Evolutionary conservation across 345 rosid species (phyloP), one percentile per base, ranked within the genome.

Genomic region (Physaria fendleri): DNA sequence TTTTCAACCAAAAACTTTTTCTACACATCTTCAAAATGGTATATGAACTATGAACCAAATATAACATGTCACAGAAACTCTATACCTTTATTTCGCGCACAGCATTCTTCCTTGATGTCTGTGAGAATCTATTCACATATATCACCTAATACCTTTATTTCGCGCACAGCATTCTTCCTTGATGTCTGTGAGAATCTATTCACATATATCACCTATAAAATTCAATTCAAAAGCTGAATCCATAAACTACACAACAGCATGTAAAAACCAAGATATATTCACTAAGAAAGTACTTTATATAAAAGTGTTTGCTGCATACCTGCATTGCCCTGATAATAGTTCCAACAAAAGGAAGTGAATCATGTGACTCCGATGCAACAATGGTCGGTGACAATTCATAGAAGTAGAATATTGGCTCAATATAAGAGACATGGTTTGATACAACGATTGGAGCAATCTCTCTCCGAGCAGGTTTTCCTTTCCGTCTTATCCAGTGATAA

Each of bases 131-230:
- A 78, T 89, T 64, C n/a, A 93, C 99, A 79, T 93, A 93, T 67
- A 93, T 93, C 56, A 93, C 99, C 99, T 93, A 78, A n/a, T n/a
- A n/a, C 97, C 99, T 89, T 89, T 81, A 93, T 89, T 75, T 93
- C 97, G 68, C 59, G 71, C 35, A 87, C 82, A 2, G 99, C 99
- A 49, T 76, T 71, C 82, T 83, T 93, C 84, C 97, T 86, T 33
- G 99, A 93, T 18, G 89, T 23, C 32, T 70, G 91, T 4, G 85
- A 83, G 79, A 83, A 85, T 71, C 97, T 83, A 78, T 89, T 64
- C n/a, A 93, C 99, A 79, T 93, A 93, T 67, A 93, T 93, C 56
- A 93, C 99, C 99, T 93, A 78, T 1, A n/a, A 56, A 76, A 6
- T 12, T 22, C 12, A 45, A 62, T 13, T 16, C 5, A 22, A 21